Evolutionary conservation across 1,284 basidiomycete species (phyloP), one percentile per base, ranked within the genome.

Genomic region (Veloporphyrellus conicus): DNA sequence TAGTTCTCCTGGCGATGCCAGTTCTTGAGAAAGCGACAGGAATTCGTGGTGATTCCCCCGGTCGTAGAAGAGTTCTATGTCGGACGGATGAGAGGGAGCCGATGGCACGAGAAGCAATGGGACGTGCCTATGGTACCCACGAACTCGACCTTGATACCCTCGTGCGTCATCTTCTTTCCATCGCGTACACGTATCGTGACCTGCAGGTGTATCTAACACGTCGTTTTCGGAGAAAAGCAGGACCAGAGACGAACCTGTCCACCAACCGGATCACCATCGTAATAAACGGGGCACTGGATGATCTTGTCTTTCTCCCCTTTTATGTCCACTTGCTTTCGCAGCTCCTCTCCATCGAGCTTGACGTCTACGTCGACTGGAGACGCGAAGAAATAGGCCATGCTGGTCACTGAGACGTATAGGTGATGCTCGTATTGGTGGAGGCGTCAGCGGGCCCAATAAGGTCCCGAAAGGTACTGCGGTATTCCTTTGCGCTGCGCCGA

Each of bases 11-110:
- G 93, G 92, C 0, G 89, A 85, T 0, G 94, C 93, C 12, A 98
- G 78, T 63, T 98, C 93, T 70, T 98, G 93, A 1, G 91, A 90
- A 53, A 98, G 72, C 12, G 95, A 96, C 14, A 98, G 76, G 67
- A 99, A 99, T 64, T 99, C 95, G 69, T 97, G 93, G 66, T 98
- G 95, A 63, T 98, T 96, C 12, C 94, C 93, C 28, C 94, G 79
- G 75, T 95, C 92, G 64, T 94, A 95, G 75, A 98, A 98, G 40
- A 97, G 77, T 62, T 98, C 94, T 60, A 15, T 23, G 18, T 33
- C 18, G 27, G 39, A 41, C 22, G 25, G 19, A 29, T 40, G 23
- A 41, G 41, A 27, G 41, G 22, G 37, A 12, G 28, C 4, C 19
- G 29, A 20, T 18, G 15, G 27, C 4, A 10, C 41, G 12, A 38